phyloP scores from a whole-genome alignment of 202 grass and related monocot species.

The Zoysia matrella region DNA sequence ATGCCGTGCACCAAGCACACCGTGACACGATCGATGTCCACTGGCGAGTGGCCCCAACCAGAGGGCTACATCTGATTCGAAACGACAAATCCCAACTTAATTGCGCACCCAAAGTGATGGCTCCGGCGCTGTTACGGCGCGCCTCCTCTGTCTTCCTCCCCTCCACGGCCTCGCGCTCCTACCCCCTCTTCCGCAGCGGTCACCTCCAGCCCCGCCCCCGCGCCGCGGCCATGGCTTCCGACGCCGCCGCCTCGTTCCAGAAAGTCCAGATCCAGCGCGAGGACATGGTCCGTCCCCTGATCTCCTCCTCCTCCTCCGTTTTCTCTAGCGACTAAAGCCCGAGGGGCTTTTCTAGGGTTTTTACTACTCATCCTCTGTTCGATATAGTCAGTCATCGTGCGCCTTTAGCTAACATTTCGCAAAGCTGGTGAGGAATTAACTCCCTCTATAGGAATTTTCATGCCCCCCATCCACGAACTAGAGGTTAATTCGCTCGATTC shows the following conservation, averaged over 20 bases:
- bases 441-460: neutral
- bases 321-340: neutral
- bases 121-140: conserved; percentile 35
- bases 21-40: too few relatives aligned
- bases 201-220: conserved; percentile 3
- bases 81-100: too few relatives aligned
- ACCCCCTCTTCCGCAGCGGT: conserved; percentile 11
- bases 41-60: too few relatives aligned
- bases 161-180: neutral
- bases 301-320: neutral
- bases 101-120: conserved; percentile 21
- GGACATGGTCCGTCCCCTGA: conserved; percentile 55
- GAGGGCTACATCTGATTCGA: too few relatives aligned
- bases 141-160: conserved; percentile 5
- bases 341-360: conserved; percentile 33
- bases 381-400: neutral
- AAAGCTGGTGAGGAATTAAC: neutral
- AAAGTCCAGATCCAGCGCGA: conserved; percentile 94
- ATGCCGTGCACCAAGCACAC: too few relatives aligned
- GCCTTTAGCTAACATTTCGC: neutral
- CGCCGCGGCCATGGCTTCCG: conserved; percentile 61
- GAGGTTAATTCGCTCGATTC: too few relatives aligned
- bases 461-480: too few relatives aligned
- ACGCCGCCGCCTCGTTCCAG: conserved; percentile 53
- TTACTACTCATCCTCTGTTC: neutral